Conservation (phyloP, 2,329 filamentous ascomycete genomes). For the Cladorrhinum sp. region DNA sequence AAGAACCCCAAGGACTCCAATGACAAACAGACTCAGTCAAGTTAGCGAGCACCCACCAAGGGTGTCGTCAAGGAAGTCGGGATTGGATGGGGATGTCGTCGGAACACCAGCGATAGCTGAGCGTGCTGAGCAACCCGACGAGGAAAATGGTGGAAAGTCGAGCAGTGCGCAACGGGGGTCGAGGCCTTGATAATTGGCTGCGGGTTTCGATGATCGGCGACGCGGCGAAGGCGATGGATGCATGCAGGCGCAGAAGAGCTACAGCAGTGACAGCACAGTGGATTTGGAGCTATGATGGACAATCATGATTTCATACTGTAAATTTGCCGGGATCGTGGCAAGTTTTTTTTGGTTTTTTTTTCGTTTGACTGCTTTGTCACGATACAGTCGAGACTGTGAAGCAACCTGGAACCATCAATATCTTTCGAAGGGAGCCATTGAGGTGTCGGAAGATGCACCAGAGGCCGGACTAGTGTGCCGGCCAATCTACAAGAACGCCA, state of each 20-base stretch:
- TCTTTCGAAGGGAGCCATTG: too few species aligned
- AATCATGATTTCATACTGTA: neutral
- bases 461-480: too few species aligned
- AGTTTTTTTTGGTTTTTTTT: neutral
- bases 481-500: neutral
- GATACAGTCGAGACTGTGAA: neutral
- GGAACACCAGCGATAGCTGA: neutral
- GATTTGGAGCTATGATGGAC: neutral
- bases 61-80: conserved; percentile 4
- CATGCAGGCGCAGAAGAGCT: neutral
- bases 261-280: neutral
- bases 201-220: neutral
- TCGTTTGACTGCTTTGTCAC: neutral
- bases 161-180: neutral
- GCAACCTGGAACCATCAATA: neutral
- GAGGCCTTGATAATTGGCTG: neutral
- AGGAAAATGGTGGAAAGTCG: neutral
- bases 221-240: neutral
- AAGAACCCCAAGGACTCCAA: conserved; percentile 8
- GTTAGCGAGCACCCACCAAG: conserved; percentile 16
- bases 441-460: too few species aligned
- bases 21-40: conserved; percentile 11
- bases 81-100: neutral
- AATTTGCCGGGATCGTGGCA: neutral
- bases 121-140: neutral